phyloP scores from a whole-genome alignment of 371 early-diverging fungal species.

The Mortierella sp. region DNA sequence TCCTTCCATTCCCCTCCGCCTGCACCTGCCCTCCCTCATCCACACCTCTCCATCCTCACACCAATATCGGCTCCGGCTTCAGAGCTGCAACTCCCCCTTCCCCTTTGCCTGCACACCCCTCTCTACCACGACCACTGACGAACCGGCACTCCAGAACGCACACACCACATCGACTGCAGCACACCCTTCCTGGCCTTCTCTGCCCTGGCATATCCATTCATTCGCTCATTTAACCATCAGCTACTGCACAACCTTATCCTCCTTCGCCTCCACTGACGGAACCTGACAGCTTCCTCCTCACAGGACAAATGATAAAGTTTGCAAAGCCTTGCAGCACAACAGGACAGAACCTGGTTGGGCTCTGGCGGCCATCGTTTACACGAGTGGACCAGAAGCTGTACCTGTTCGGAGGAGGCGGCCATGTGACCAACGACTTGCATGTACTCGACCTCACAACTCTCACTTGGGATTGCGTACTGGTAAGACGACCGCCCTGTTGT shows the following conservation, averaged over 20 bases:
- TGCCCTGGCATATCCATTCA: too few species aligned
- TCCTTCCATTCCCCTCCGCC: conserved; percentile 3
- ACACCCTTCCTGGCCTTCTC: too few species aligned
- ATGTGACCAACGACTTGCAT: conserved; percentile 69
- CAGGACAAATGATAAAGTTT: conserved; percentile 54
- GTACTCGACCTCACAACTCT: conserved; percentile 61
- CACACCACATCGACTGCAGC: too few species aligned
- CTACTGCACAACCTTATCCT: too few species aligned
- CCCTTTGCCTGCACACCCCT: too few species aligned
- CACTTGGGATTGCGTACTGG: conserved; percentile 49
- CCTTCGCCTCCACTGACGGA: background rate
- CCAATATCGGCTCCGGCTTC: too few species aligned
- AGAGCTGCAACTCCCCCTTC: too few species aligned
- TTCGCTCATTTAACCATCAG: too few species aligned
- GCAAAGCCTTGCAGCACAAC: conserved; percentile 65
- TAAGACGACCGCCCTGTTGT: conserved; percentile 11
- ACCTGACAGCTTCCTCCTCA: too few species aligned
- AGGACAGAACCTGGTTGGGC: conserved; percentile 69
- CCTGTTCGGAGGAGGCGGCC: conserved; percentile 71
- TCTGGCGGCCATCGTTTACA: conserved; percentile 74
- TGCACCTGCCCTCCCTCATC: background rate
- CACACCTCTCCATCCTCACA: background rate
- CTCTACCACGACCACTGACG: too few species aligned
- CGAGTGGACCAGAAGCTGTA: conserved; percentile 68
- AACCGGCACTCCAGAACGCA: too few species aligned